phyloP scores from a whole-genome alignment of 2,329 filamentous ascomycete species.

The Penicillium sclerotiorum region DNA sequence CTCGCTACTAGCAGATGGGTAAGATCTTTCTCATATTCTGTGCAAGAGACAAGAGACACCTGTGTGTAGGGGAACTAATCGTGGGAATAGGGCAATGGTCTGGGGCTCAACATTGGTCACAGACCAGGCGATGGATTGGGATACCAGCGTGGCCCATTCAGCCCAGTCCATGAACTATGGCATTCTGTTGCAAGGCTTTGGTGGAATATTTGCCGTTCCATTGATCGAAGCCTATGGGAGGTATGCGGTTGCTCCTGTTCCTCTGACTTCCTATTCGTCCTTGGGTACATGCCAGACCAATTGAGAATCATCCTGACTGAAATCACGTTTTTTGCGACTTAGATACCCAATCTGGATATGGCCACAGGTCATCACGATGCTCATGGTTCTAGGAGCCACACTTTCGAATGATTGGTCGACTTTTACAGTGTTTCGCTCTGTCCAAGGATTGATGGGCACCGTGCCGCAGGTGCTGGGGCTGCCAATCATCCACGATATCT shows the following conservation, averaged over 20 bases:
- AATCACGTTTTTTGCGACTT: background rate
- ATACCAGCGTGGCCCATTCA: constrained; percentile 34
- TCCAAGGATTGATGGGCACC: constrained; percentile 43
- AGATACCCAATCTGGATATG: constrained; percentile 48
- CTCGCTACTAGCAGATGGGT: constrained; percentile 41
- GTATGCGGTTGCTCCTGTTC: constrained; percentile 24
- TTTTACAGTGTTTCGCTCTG: constrained; percentile 44
- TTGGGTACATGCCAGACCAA: too few species aligned
- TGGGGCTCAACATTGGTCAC: constrained; percentile 46
- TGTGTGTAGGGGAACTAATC: too few species aligned
- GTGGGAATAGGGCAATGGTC: constrained; percentile 37
- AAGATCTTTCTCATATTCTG: constrained; percentile 7
- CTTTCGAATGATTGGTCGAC: constrained; percentile 42
- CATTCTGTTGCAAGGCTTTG: constrained; percentile 42
- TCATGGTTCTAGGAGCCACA: constrained; percentile 44
- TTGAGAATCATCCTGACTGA: constrained; percentile 2
- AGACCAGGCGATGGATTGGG: constrained; percentile 41
- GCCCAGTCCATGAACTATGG: constrained; percentile 45
- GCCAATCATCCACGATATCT: constrained; percentile 46
- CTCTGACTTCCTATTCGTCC: too few species aligned
- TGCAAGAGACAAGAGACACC: background rate
- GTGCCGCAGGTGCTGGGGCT: constrained; percentile 45
- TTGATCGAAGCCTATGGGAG: constrained; percentile 45
- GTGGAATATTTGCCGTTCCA: constrained; percentile 42
- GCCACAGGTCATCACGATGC: constrained; percentile 42